Evolutionary conservation across 768 basidiomycete species (phyloP), one percentile per base, ranked within the genome.

Genomic region (Psilocybe azurescens): DNA sequence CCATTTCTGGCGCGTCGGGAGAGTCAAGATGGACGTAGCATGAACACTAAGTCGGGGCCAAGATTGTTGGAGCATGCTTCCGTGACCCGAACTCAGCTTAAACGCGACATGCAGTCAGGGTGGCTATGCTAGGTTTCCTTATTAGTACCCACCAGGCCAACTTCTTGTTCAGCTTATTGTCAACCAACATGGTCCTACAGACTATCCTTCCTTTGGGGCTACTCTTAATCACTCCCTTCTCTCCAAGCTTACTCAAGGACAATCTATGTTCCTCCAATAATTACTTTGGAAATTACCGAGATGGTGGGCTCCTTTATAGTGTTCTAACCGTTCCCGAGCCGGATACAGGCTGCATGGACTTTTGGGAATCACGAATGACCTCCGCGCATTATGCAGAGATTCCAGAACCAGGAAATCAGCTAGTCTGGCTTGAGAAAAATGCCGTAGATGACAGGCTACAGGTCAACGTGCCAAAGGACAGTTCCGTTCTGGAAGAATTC

Each of bases 361-460:
- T 73, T 13, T 75, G 73, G 73, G 63, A 64, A 33, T 60, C 72
- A 33, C 66, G 67, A 50, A 67, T 72, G 46, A 78, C 71, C 53
- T 59, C 61, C 16, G 67, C 67, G 33, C 77, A 65, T 11, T 64
- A 67, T 48, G 39, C 69, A 46, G 66, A 69, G 38, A 66, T 70
- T 16, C 56, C 60, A 14, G 53, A 36, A 36, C 53, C 24, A 52
- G 71, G 59, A 53, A 72, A 38, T 30, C 81, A 83, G 57, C 81
- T 89, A 29, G 81, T 89, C 5, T 89, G 88, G 89, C 63, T 90
- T 5, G 82, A 89, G 63, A 81, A 87, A 58, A 75, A 81, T 39
- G 77, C 81, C 7, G 69, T 89, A 49, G 87, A 89, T 30, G 63
- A 68, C 6, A 60, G 74, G n/a, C 70, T 88, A 39, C 71, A 78